A percentile compares a stretch with the other conserved stretches of the same genome.
These are phyloP conservation scores for Lachnellula arida DNA, from an alignment of 2,329 filamentous ascomycete genomes.

Conservation along the genomic window DNA sequence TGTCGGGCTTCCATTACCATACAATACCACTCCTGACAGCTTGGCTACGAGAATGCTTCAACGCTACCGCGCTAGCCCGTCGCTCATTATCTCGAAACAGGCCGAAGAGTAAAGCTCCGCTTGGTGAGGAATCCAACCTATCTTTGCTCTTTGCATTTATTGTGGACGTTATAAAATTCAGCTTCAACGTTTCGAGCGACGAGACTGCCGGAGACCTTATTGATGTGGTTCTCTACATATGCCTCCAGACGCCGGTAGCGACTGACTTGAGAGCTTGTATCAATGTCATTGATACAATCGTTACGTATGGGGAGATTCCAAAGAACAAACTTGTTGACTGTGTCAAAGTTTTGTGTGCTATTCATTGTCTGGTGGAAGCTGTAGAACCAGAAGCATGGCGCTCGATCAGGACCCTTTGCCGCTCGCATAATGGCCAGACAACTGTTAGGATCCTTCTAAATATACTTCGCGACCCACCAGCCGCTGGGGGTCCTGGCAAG, in stretches of 20 bases:
- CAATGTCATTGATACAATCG: conserved; percentile 62
- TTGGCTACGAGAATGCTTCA: conserved; percentile 56
- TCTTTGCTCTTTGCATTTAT: conserved; percentile 60
- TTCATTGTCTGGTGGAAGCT: conserved; percentile 59
- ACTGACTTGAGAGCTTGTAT: conserved; percentile 65
- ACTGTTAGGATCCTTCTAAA: conserved; percentile 62
- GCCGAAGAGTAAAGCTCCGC: conserved; percentile 36
- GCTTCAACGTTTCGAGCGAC: conserved; percentile 63
- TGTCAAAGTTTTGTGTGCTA: conserved; percentile 66
- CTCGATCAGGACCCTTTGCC: conserved; percentile 64
- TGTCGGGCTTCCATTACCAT: conserved; percentile 64
- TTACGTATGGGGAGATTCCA: conserved; percentile 69
- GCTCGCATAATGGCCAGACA: conserved; percentile 67
- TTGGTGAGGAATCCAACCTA: conserved; percentile 57
- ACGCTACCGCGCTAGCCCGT: conserved; percentile 47
- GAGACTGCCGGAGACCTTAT: conserved; percentile 57
- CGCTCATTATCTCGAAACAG: conserved; percentile 42
- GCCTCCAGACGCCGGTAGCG: conserved; percentile 59
- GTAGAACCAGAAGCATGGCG: conserved; percentile 64
- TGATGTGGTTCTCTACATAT: conserved; percentile 59
- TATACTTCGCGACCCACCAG: conserved; percentile 48
- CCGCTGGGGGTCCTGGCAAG: conserved; percentile 44
- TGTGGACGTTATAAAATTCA: conserved; percentile 69
- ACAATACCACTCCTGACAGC: conserved; percentile 56
- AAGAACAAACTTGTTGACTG: conserved; percentile 57